Base-by-base conservation (phyloP, 2,329 filamentous ascomycete species). In the Aspergillus fumigatus region DNA sequence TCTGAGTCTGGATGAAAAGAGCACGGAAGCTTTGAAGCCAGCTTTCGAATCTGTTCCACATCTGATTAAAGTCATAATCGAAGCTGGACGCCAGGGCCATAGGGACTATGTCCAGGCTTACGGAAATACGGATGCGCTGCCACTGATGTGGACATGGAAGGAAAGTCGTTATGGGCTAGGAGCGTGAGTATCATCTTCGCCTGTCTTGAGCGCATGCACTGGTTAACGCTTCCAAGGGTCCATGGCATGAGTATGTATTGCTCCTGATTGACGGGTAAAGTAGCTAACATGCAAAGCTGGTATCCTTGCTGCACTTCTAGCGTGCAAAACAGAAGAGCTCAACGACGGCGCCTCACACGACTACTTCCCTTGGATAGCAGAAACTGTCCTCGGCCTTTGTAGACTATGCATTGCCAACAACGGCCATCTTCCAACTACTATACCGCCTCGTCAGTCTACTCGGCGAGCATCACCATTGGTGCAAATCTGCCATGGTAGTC, bases 401-500 rank as follows among this genome's bases (percentile, higher is more conserved):
- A 67, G 65, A 11, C 53, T 76, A 7, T 70, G 66, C 52, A 69
- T 75, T 47, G 56, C 63, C 5, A 62, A 67, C 21, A 61, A 70
- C 7, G 75, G 75, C 7, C 73, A 77, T 54, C 64, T 77, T 3
- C 74, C 74, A 2, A 73, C 70, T 48, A 62, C 67, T 4, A 63
- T 76, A 26, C 75, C 75, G 1, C 60, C 63, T 2, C 66, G 61
- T 32, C 59, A 48, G 7, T 58, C 54, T 3, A 51, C 60, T 25
- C 45, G 6, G 3, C 64, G 61, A 32, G 23, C 57, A 11, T 70
- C 67, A 1, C 68, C 69, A 40, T 67, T 76, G 10, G 70, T 77
- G 1, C 75, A 77, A 48, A 64, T 77, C 35, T 77, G 75, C 35
- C 75, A 77, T 54, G 75, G 75, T 2, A 67, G 68, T 17, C 75